phyloP scores from a whole-genome alignment of 2,329 filamentous ascomycete species.

The Blumeriella jaapii region DNA sequence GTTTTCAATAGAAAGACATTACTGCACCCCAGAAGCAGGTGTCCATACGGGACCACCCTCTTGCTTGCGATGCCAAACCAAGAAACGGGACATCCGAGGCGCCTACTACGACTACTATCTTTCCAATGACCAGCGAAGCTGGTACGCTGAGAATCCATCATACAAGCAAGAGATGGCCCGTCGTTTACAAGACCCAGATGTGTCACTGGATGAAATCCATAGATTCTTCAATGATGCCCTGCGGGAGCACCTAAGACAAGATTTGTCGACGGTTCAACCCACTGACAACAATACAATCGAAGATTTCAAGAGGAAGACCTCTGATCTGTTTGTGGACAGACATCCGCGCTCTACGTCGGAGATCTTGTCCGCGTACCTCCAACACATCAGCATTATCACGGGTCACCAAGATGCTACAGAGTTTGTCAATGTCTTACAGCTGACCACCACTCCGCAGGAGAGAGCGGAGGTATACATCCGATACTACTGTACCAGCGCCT shows the following conservation, averaged over 20 bases:
- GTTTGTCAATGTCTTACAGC: constrained; percentile 14
- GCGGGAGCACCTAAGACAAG: constrained; percentile 17
- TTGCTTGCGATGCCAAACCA: constrained; percentile 18
- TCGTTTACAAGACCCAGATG: constrained; percentile 16
- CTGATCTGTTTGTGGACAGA: constrained; percentile 10
- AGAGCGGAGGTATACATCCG: constrained; percentile 18
- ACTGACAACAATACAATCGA: constrained; percentile 6
- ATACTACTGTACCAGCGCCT: constrained; percentile 19
- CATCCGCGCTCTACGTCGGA: constrained; percentile 6
- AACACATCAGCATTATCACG: constrained; percentile 2
- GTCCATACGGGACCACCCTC: constrained; percentile 16
- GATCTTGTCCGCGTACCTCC: constrained; percentile 13
- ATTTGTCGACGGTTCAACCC: constrained; percentile 13
- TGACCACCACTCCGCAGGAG: constrained; percentile 15
- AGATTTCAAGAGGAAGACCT: not conserved
- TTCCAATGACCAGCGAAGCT: constrained; percentile 14
- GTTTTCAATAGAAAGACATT: constrained; percentile 13
- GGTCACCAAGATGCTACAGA: constrained; percentile 8
- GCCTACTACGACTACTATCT: constrained; percentile 24
- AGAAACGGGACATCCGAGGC: constrained; percentile 17
- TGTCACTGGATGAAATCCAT: constrained; percentile 19
- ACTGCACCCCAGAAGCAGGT: constrained; percentile 10
- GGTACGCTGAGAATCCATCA: constrained; percentile 12
- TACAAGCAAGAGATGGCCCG: constrained; percentile 15
- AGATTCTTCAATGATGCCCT: constrained; percentile 13